Conservation (phyloP, 768 basidiomycete species). For the Dendrothele bispora region DNA sequence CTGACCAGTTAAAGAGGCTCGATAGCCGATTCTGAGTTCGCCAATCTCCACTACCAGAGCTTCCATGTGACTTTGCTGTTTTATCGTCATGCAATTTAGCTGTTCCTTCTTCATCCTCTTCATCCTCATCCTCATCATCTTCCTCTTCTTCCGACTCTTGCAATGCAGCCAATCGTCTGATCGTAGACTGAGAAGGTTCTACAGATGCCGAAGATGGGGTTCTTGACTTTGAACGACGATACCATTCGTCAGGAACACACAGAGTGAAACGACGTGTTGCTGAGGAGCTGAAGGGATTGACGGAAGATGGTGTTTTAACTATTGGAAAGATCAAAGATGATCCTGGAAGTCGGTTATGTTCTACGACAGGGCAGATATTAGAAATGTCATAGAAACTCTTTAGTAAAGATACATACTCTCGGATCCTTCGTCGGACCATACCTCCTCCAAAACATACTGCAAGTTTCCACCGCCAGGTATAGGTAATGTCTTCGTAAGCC, state of each 20-base stretch:
- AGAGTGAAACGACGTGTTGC: constrained; percentile 53
- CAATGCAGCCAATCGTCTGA: constrained; percentile 47
- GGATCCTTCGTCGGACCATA: constrained; percentile 50
- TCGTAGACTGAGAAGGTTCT: constrained; percentile 52
- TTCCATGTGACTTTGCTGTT: constrained; percentile 12
- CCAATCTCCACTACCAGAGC: constrained; percentile 43
- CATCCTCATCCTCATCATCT: constrained; percentile 41
- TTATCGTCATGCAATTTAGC: constrained; percentile 45
- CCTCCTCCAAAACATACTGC: constrained; percentile 75
- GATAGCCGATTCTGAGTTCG: constrained; percentile 63
- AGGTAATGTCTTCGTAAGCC: constrained; percentile 63
- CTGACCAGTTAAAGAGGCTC: constrained; percentile 68
- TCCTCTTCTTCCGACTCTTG: constrained; percentile 46
- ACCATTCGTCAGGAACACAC: constrained; percentile 82
- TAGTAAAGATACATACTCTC: constrained; percentile 46
- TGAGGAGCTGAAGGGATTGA: constrained; percentile 41
- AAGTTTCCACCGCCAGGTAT: constrained; percentile 67
- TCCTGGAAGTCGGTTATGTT: constrained; percentile 42
- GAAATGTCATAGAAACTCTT: constrained; percentile 1
- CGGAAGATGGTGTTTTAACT: constrained; percentile 35
- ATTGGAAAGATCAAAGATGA: constrained; percentile 44
- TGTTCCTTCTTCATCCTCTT: constrained; percentile 52
- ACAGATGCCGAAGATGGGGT: constrained; percentile 43
- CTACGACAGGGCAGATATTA: constrained; percentile 27
- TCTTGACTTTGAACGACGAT: constrained; percentile 64